These are phyloP conservation scores for Pseudomonodictys pantanalensis DNA, from an alignment of 495 filamentous ascomycete genomes.

Conservation along the genomic window DNA sequence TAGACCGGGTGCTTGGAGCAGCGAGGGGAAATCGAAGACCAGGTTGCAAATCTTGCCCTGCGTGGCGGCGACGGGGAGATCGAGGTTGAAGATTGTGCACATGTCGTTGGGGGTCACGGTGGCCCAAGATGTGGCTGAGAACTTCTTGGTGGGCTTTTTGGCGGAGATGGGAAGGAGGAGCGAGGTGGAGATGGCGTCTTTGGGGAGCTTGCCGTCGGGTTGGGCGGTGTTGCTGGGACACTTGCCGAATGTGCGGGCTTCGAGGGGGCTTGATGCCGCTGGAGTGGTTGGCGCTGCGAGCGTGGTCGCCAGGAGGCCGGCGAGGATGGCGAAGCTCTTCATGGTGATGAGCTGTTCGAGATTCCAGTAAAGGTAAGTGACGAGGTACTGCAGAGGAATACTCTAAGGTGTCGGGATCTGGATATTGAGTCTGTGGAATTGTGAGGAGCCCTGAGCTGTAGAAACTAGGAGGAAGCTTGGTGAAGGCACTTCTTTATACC, in stretches of 20 bases:
- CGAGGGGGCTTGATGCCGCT: not conserved
- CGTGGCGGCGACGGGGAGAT: conserved; percentile 16
- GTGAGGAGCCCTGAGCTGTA: too few relatives aligned
- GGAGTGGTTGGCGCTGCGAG: not conserved
- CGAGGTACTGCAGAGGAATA: too few relatives aligned
- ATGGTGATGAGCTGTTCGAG: not conserved
- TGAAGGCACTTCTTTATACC: too few relatives aligned
- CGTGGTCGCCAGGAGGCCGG: not conserved
- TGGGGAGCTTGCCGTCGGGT: conserved; percentile 22
- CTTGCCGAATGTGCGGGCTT: not conserved
- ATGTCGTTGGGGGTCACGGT: conserved; percentile 24
- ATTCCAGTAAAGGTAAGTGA: too few relatives aligned
- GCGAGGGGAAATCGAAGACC: conserved; percentile 29
- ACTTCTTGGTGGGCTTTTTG: conserved; percentile 15
- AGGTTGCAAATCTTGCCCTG: conserved; percentile 29
- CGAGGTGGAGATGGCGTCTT: conserved; percentile 16
- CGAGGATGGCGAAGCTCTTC: not conserved
- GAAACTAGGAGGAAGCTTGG: too few relatives aligned
- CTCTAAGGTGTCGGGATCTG: too few relatives aligned
- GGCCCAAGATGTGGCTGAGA: conserved; percentile 8
- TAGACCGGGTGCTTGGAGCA: conserved; percentile 52
- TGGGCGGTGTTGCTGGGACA: conserved; percentile 24
- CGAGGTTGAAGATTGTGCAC: conserved; percentile 35
- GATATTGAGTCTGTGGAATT: too few relatives aligned
- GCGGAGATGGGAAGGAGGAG: conserved; percentile 27